Base-by-base conservation (phyloP, 352 stramenopile species). In the Ophiocytium majus region DNA sequence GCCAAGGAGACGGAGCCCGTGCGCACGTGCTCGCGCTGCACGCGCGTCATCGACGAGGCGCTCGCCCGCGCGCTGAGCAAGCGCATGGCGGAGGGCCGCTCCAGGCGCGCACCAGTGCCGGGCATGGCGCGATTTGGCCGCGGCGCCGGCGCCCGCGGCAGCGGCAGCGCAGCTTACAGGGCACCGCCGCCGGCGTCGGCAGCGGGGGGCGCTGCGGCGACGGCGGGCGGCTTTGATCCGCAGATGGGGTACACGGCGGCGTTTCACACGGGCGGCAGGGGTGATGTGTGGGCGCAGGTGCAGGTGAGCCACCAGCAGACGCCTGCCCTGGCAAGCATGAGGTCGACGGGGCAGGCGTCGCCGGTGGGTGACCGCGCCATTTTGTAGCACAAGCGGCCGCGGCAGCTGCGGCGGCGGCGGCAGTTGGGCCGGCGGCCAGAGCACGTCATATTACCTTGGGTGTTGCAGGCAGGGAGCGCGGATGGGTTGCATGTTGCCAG, bases 1-100 rank as follows among this genome's bases (percentile, higher is more conserved):
- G 78, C 81, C 31, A 84, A 88, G 50, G 66, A 81, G 35, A 36
- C 36, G 34, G 80, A 88, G 49, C 66, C 84, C 0, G 81, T 88
- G 33, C 84, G 84, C 34, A 85, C 79, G 17, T 88, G 84, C 43
- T 82, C 84, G 28, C 37, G 79, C 0, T 88, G 84, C 49, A 88
- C 84, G 10, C 84, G 76, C 19, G 66, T 88, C n/a, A 33, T 88
- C 0, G 84, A 88, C 36, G 49, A 85, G 35, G 79, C 83, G 43
- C 74, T 88, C 10, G 63, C 49, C 9, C 43, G 76, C 14, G 80
- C 84, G 9, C 75, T 88, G 5, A 43, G 32, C 66, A 78, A 78
- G 14, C 66, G 66, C 43, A 14, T 57, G 5, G 43, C 5, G 5
- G 43, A 14, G 5, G 43, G 43, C 14, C 43, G 14, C 43, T 57